Evolutionary conservation across 768 basidiomycete species (phyloP), one percentile per base, ranked within the genome.

Genomic region (Tulasnella sp.): DNA sequence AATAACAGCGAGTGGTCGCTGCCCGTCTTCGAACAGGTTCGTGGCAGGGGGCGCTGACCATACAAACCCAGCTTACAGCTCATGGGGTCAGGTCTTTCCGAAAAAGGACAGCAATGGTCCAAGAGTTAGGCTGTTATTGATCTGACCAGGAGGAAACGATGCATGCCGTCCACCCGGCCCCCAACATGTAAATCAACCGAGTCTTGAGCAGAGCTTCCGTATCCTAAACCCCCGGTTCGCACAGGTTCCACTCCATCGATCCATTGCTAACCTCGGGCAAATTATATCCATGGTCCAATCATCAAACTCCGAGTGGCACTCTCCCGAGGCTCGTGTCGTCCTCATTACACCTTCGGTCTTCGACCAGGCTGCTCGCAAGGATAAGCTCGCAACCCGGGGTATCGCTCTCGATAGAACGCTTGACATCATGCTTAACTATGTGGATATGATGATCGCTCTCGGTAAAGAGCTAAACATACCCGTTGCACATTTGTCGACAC

Each of bases 61-160:
- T 44, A 44, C 42, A 12, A 34, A 64, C 19, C 12, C 11, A n/a
- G 12, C 62, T 29, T 11, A 64, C 32, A 11, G 12, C 12, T 26
- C 14, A 64, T 26, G 62, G 12, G 19, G 11, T 71, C 22, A 92
- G 89, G 83, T 86, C 74, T 81, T 94, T 68, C 86, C 88, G 14
- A 86, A 83, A 73, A 82, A 80, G 75, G 76, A 82, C 19, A 35
- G 44, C 14, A 62, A 84, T 68, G 81, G 82, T 47, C 88, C 90
- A 9, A 86, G 83, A 62, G 83, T 94, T 39, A 86, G 86, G 44
- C 79, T 95, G n/a, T 82, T 95, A 73, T 87, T 87, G 6, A 88
- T 96, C 77, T 97, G 93, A 93, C 91, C 91, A 74, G 94, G 94
- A 64, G 79, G 81, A 14, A 97, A 97, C 80, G 95, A 97, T 78